Conservation (phyloP, 2,329 filamentous ascomycete species). For the Drechmeria coniospora region DNA sequence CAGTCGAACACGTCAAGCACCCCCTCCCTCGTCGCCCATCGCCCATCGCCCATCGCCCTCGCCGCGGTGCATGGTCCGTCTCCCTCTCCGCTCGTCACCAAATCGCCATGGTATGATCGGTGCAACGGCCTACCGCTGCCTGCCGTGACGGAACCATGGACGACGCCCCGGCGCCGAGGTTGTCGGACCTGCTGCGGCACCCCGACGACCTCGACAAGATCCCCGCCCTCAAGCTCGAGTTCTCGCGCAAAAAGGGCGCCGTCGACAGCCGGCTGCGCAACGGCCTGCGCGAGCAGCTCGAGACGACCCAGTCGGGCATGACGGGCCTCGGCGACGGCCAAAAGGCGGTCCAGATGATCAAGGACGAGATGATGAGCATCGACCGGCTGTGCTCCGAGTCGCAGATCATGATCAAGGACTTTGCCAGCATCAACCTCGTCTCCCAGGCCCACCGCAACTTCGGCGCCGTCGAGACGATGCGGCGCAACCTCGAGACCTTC, state of each 20-base stretch:
- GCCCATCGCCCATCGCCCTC: not conserved
- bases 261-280: conserved; percentile 82
- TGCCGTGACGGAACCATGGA: conserved; percentile 17
- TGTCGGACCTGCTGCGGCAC: conserved; percentile 85
- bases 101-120: conserved; percentile 9
- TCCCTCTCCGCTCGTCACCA: no score
- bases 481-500: conserved; percentile 76
- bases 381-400: conserved; percentile 94
- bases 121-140: conserved; percentile 3
- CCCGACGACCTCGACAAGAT: conserved; percentile 98
- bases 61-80: not conserved
- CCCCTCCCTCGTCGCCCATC: no score
- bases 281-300: conserved; percentile 80
- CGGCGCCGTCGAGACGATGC: conserved; percentile 85
- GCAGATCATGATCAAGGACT: conserved; percentile 94
- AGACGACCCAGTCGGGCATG: conserved; percentile 90
- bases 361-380: conserved; percentile 97
- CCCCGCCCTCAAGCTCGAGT: conserved; percentile 73
- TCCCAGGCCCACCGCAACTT: conserved; percentile 96
- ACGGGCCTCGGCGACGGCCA: conserved; percentile 76
- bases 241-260: conserved; percentile 81
- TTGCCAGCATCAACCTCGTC: conserved; percentile 79
- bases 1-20: no score
- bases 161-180: conserved; percentile 58
- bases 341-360: conserved; percentile 80